Base-by-base conservation (phyloP, 345 rosid genomes). In the Erucastrum elatum region DNA sequence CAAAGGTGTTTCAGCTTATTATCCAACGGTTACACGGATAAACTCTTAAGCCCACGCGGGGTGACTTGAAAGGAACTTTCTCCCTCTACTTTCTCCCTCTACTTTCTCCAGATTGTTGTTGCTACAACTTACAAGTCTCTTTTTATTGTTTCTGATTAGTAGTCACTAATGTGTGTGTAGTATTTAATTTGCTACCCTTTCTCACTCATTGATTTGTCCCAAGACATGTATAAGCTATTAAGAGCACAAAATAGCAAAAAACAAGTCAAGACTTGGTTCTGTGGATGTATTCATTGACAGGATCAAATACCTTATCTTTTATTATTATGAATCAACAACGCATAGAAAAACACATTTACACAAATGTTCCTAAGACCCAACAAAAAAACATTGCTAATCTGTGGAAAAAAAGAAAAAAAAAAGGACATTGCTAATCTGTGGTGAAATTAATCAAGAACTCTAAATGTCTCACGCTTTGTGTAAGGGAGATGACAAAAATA, bases 361-460 rank as follows among this genome's bases (percentile, higher is more conserved):
- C 70, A 75, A 75, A 65, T 64, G 67, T 56, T 55, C 60, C 66
- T 68, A 75, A 37, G 25, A 39, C 64, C 59, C 56, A 8, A 37
- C 31, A 25, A 59, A 35, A 11, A 21, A n/a, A 31, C 46, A 39
- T 39, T 39, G 46, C 46, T 39, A 39, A 39, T 39, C 46, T 39
- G 46, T 39, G 37, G 37, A 68, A 64, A 79, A 72, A 46, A 64
- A 77, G 65, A 49, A n/a, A 66, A 8, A 68, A 64, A 79, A 72
- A 46, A 64, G 71, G 65, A 49, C 21, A 66, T 46, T 26, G 59
- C 74, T 66, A 61, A 37, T 2, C 15, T 39, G 46, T 39, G 37
- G 21, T 21, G 21, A 21, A 21, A 21, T 21, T 21, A 21, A 21
- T 21, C 1, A 21, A 21, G 21, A 21, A 21, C 21, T 21, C 21